Evolutionary conservation across 306 rosid species (phyloP), one percentile per base, ranked within the genome.

Genomic region (Styphnolobium japonicum): DNA sequence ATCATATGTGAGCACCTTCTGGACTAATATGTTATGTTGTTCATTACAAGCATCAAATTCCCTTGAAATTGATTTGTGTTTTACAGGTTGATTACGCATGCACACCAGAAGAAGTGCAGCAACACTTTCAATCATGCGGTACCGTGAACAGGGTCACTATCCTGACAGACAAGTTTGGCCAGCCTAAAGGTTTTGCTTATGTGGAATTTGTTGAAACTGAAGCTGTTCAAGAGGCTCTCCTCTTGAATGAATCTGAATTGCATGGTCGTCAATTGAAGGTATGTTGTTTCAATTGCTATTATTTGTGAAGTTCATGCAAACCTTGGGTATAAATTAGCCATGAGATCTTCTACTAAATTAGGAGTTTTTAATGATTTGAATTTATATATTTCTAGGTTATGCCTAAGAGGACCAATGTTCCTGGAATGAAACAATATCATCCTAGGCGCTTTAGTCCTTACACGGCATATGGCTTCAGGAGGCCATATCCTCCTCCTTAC

Each of bases 71-170:
- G 66, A 76, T 70, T 82, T 15, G 23, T 81, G 49, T 82, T 58
- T 78, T 84, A 75, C 87, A 94, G 98, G 98, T 92, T 79, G 98
- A 92, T 85, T 92, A 91, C 84, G 94, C 97, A 42, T 94, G 98
- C 88, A 92, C 98, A 4, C 98, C 98, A 82, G 98, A 95, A 86
- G 98, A 95, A 89, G 98, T 92, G 84, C 97, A 94, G 87, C 95
- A 89, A 85, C 98, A 92, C 87, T 92, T 92, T 81, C 97, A 94
- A 76, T 92, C 97, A 69, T 92, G 97, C 57, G 98, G 97, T 43
- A 94, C 97, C 2, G 97, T 92, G 63, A 94, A 94, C 87, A 86
- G 97, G 80, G 97, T 92, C 78, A 92, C 97, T 23, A 94, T 91
- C 79, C 86, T 92, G 82, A 92, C 97, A 2, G 98, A 94, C 84